Evolutionary conservation across 345 rosid species (phyloP), one percentile per base, ranked within the genome.

Genomic region (Syzygium grande): DNA sequence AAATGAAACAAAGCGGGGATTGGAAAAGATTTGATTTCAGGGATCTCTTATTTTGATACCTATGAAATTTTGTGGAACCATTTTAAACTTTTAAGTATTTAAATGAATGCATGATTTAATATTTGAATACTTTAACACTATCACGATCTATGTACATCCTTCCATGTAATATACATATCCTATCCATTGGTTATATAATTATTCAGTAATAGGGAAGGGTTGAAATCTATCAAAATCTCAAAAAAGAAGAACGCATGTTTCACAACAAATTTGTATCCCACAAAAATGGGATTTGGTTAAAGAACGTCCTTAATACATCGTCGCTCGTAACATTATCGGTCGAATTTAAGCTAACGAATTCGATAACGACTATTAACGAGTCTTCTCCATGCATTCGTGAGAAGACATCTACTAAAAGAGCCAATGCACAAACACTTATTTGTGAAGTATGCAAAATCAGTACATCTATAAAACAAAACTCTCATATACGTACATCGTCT

Each of bases 141-240:
- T 27, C 68, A 59, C 17, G 0, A 2, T 59, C 15, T 59, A 59
- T 29, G 12, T 11, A 59, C 68, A 59, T 5, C 68, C 8, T 59
- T 59, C 27, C 68, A 59, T 27, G 2, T 27, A 4, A 27, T 27
- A 59, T 12, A 27, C 30, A 59, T 59, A 12, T 59, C 30, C 30
- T 27, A 61, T 59, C 68, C 8, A 27, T 27, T 59, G 30, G 17
- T 59, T 59, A 2, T n/a, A 6, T 61, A 61, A 14, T 61, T 61
- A n/a, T 2, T 61, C 2, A 12, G 2, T n/a, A 61, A 61, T 0
- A 0, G 0, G 19, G 54, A 4, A n/a, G 73, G 73, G 73, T 61
- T n/a, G n/a, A 59, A 59, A 59, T 59, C 68, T 11, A 59, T 11
- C 30, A 12, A 59, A 59, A 25, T 5, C 30, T 59, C 30, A 0